Base-by-base conservation (phyloP, 2,329 filamentous ascomycete species). In the Epichloe uncinata region DNA sequence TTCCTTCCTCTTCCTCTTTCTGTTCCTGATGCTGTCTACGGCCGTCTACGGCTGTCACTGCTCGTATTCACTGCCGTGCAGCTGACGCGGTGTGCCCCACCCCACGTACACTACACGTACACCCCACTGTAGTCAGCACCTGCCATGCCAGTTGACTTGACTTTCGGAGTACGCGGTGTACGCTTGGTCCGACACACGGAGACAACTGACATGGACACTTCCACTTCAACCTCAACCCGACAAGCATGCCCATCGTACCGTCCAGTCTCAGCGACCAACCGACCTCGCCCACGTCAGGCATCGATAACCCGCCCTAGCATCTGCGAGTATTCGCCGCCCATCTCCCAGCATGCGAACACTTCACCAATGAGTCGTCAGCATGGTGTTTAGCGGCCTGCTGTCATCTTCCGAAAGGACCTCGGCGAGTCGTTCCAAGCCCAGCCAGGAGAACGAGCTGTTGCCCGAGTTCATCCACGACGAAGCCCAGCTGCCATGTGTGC, bases 391-490 rank as follows among this genome's bases (percentile, higher is more conserved):
- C 53, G 69, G 66, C 55, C 68, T 76, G 58, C 71, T 76, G 58
- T 62, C 68, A 53, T 66, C 70, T 55, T 63, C 60, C 61, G 69
- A 70, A 53, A 64, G 62, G 55, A 60, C 64, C 42, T 61, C 63
- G 30, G 59, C 63, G 18, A 60, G 56, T 51, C 62, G 63, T 38
- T 56, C 60, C 50, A 63, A 61, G 58, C 54, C 60, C 33, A 55
- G 58, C 57, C 54, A 56, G 57, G 60, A 58, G 47, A 46, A 56
- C 36, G 61, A 62, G 50, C 56, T 59, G 34, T 56, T 60, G 38
- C 57, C 65, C 51, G 71, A 72, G 43, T 79, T 74, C 60, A 78
- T 83, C 56, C 67, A 69, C 58, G 75, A 80, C 53, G 75, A 78
- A 54, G 62, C 72, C 34, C 74, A 83, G 57, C 69, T 83, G 30